A percentile compares a stretch with the other conserved stretches of the same genome.
These are phyloP conservation scores for Nephelium lappaceum DNA, from an alignment of 345 rosid genomes.

Conservation along the genomic window DNA sequence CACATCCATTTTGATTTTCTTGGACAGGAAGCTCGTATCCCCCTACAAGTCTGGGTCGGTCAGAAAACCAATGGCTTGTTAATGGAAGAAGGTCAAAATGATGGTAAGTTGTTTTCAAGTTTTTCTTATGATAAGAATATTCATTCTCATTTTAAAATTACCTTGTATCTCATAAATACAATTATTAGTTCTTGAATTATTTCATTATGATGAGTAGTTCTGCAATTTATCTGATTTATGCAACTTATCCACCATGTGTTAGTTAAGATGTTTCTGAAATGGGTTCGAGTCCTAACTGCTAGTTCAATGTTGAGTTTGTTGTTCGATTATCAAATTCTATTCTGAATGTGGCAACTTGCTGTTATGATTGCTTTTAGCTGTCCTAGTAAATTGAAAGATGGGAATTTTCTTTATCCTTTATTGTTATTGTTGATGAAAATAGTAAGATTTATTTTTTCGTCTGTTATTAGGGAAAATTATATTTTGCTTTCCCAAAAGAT, in stretches of 20 bases:
- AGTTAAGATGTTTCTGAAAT: not conserved
- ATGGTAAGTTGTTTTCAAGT: constrained; percentile 49
- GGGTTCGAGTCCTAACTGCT: not conserved
- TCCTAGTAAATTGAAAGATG: not conserved
- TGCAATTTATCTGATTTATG: not conserved
- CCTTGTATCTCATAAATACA: not conserved
- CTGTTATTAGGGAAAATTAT: constrained; percentile 7
- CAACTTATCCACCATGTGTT: not conserved
- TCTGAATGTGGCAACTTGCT: not conserved
- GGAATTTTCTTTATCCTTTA: not conserved
- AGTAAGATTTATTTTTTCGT: not conserved
- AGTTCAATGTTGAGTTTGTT: not conserved
- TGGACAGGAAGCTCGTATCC: constrained; percentile 80
- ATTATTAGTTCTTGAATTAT: not conserved
- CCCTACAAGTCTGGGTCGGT: constrained; percentile 82
- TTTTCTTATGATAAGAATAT: not conserved
- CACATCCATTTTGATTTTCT: not conserved
- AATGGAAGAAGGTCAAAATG: constrained; percentile 69
- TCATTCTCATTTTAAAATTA: not conserved
- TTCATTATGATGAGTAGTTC: not conserved
- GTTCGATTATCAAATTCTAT: not conserved
- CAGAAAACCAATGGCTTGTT: constrained; percentile 75
- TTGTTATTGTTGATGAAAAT: not conserved
- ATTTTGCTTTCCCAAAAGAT: not conserved
- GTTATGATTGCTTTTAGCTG: not conserved